Conservation (phyloP, 2,329 filamentous ascomycete genomes). For the Apiospora sp. region DNA sequence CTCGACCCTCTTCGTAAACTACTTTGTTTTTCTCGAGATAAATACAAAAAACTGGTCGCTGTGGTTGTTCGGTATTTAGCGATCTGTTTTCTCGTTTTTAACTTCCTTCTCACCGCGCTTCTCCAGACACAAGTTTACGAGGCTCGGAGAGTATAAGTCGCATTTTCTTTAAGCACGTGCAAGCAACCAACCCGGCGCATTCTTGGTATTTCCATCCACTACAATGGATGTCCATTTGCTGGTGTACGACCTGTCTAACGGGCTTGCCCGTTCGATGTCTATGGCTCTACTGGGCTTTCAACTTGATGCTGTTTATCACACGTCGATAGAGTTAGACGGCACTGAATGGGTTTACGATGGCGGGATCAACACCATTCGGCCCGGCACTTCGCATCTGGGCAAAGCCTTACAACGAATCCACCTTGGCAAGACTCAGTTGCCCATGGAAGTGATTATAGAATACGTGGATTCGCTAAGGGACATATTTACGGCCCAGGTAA, state of each 20-base stretch:
- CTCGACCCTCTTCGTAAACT: background rate
- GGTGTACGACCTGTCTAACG: conserved; percentile 79
- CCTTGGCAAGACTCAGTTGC: conserved; percentile 80
- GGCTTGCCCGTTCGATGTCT: conserved; percentile 64
- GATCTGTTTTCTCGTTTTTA: too few species aligned
- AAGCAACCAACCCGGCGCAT: background rate
- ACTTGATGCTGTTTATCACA: conserved; percentile 95
- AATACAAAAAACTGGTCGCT: too few species aligned
- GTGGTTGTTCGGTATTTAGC: too few species aligned
- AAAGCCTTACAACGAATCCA: conserved; percentile 77
- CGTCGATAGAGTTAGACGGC: conserved; percentile 83
- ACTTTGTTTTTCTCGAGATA: background rate
- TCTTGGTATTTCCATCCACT: background rate
- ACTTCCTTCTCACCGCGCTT: too few species aligned
- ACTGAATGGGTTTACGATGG: conserved; percentile 92
- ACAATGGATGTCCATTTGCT: conserved; percentile 81
- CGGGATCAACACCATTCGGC: conserved; percentile 81
- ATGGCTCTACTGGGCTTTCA: conserved; percentile 61
- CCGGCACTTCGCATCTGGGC: conserved; percentile 88
- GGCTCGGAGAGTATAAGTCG: too few species aligned
- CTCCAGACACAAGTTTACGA: too few species aligned
- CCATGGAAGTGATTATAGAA: conserved; percentile 82
- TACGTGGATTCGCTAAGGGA: conserved; percentile 85
- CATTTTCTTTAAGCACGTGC: background rate
- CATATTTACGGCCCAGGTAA: conserved; percentile 81